Base-by-base conservation (phyloP, 2,329 filamentous ascomycete species). In the Ambrosiella beaveri region DNA sequence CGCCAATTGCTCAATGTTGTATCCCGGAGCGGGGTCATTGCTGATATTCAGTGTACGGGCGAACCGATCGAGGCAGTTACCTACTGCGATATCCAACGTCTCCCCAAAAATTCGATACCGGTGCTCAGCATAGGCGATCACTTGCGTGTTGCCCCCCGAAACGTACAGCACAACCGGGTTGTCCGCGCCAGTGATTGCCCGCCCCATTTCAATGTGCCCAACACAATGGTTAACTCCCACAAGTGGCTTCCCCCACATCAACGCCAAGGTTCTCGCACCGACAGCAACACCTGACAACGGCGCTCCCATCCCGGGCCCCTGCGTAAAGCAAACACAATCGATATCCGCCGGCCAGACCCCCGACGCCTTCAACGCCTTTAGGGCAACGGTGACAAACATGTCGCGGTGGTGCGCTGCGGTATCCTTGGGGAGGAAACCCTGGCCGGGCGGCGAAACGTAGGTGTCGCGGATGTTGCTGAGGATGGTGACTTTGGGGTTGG, bases 211-310 rank as follows among this genome's bases (percentile, higher is more conserved):
- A 66, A 98, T 97, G 71, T 98, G 93, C 49, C 93, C 93, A 53
- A 98, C 87, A 70, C 93, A 98, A 72, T 98, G 93, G 71, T 98
- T 98, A 35, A 98, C 93, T 27, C 89, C 91, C 2, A 98, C 84
- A 41, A 98, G 75, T n/a, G 86, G 82, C 70, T 88, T 88, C 57
- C 75, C 77, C 93, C 93, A 98, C 13, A 98, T 77, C 60, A 95
- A 73, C 47, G 81, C 77, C 38, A 97, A 74, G 62, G 86, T 88
- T 61, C 93, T 80, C 17, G 90, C 93, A 1, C 84, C 90, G 40
- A 97, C 74, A 38, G 91, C 91, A 12, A 95, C 88, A 61, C 84
- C 83, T 62, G 90, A 86, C 36, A 98, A 75, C 7, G 93, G 93
- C 44, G 88, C 91, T 60, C 93, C 93, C 93, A 98, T 98, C 0